Evolutionary conservation across 306 rosid genomes (phyloP).

Genomic region (Astragalus glycyphyllos): DNA sequence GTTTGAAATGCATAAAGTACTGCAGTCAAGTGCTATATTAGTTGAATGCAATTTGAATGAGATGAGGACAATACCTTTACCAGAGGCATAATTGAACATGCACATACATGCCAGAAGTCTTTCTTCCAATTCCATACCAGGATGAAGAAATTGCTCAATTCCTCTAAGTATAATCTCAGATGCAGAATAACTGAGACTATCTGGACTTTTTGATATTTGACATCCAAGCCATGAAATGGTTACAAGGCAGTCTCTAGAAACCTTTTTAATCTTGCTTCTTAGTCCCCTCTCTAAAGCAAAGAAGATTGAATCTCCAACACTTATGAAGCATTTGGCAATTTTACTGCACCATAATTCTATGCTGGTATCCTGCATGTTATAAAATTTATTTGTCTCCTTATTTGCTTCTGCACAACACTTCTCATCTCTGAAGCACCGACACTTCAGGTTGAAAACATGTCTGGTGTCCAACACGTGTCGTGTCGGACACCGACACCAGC

Average conservation of each 20-base stretch:
- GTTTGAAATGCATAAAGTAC: constrained; percentile 11
- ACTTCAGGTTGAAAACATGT: no score
- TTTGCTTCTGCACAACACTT: background rate
- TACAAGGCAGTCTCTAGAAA: constrained; percentile 69
- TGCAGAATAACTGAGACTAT: constrained; percentile 57
- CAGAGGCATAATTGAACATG: constrained; percentile 75
- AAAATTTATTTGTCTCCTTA: constrained; percentile 36
- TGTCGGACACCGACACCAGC: no score
- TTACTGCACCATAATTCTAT: constrained; percentile 75
- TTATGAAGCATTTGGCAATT: constrained; percentile 59
- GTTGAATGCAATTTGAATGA: background rate
- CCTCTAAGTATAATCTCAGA: constrained; percentile 72
- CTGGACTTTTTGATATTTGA: constrained; percentile 66
- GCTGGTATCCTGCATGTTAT: constrained; percentile 65
- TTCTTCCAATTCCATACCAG: constrained; percentile 78
- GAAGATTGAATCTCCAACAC: constrained; percentile 63
- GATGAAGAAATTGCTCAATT: constrained; percentile 72
- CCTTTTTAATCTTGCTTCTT: constrained; percentile 60
- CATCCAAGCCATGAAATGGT: constrained; percentile 84
- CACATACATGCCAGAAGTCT: constrained; percentile 80
- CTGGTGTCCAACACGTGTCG: no score
- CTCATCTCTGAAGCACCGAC: background rate
- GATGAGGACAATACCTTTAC: constrained; percentile 63
- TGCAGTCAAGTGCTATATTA: constrained; percentile 5
- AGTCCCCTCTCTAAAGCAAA: constrained; percentile 67